Base-by-base conservation (phyloP, 495 filamentous ascomycete species). In the Talaromyces wortmannii region DNA sequence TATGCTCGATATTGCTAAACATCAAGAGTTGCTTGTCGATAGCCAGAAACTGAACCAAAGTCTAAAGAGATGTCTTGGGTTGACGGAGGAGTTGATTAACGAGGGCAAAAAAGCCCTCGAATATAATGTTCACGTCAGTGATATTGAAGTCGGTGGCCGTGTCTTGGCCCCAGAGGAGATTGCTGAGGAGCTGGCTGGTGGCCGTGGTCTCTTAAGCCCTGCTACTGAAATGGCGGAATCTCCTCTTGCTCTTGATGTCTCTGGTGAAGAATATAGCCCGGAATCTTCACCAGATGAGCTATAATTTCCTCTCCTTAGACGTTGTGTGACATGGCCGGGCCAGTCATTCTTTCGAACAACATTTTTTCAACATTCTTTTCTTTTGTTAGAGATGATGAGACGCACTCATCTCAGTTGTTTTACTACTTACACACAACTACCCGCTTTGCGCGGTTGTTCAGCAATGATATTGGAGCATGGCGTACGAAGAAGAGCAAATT, bases 41-140 rank as follows among this genome's bases (percentile, higher is more conserved):
- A 91, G 86, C 55, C 89, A 96, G 63, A 92, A 88, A 67, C 89
- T 97, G 73, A 97, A 97, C 66, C 88, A 94, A 61, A 92, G 88
- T 61, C 75, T 99, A 4, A 92, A 89, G 64, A 79, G 90, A 30
- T 99, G 94, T 65, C 75, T 95, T 18, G 81, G 80, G 18, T 89
- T 88, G 79, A 91, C 91, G 0, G 94, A 99, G 60, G 85, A 88
- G 56, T 77, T 99, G 40, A 96, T 99, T 61, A 84, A 78, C 32
- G 90, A 96, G 53, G 92, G 86, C 29, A 88, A 86, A 61, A 90
- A 86, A 61, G 94, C 94, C 1, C 80, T 99, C 8, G 87, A 85
- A 46, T 95, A 94, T 61, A 75, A 80, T 40, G 87, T 96, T 15
- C 78, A 78, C 8, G 79, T 86, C 16, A 86, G 80, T 57, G 91